Percentiles rank a stretch among this genome's conserved stretches.
Conservation (phyloP, 169 alveolate genomes). For the Eimeria necatrix region DNA sequence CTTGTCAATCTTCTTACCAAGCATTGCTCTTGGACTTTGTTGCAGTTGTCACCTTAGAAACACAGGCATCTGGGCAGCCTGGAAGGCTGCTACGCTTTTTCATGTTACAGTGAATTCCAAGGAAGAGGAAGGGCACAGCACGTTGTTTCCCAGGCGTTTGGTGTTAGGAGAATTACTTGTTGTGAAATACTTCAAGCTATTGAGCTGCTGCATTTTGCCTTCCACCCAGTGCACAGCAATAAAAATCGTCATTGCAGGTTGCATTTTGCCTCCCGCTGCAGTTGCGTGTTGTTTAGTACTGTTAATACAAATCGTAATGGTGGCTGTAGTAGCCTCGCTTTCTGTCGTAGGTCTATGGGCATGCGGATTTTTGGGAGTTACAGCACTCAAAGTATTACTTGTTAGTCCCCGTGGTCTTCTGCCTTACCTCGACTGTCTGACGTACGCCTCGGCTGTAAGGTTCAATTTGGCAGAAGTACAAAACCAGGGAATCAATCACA, state of each 20-base stretch:
- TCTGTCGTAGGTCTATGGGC: conserved; percentile 6
- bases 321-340: conserved; percentile 22
- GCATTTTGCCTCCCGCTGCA: conserved; percentile 62
- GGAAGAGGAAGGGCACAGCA: background rate
- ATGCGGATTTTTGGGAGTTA: background rate
- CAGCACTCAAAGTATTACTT: conserved; percentile 1
- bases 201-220: background rate
- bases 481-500: background rate
- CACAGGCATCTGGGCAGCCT: conserved; percentile 49
- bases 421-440: conserved; percentile 45
- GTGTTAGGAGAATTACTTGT: background rate
- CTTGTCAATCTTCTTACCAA: conserved; percentile 42
- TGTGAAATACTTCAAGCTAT: background rate
- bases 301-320: conserved; percentile 17
- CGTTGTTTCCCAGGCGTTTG: background rate
- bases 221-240: background rate
- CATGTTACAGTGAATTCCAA: background rate
- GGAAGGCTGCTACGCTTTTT: conserved; percentile 14
- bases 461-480: background rate
- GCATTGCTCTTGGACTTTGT: conserved; percentile 46
- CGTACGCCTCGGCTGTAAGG: conserved; percentile 29
- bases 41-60: conserved; percentile 36
- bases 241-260: conserved; percentile 27
- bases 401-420: conserved; percentile 16
- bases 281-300: conserved; percentile 18